Percentiles rank a stretch among this genome's conserved stretches.
phyloP scores from a whole-genome alignment of 2,329 filamentous ascomycete genomes.

The Fusarium nisikadoi region DNA sequence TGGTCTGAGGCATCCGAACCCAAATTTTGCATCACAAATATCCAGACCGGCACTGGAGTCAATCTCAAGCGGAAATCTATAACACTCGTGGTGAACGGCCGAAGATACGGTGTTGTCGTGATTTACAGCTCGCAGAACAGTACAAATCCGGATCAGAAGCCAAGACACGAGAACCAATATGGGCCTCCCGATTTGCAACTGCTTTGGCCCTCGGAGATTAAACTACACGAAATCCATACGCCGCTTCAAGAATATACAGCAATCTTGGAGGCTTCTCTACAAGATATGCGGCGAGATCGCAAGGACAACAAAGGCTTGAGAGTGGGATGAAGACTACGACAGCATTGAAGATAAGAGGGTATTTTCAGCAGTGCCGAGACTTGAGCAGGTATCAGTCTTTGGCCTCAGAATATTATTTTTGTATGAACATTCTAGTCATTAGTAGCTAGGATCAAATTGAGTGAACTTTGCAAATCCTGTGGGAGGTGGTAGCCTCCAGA shows the following conservation, averaged over 20 bases:
- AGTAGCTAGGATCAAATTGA: not conserved
- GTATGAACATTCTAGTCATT: not conserved
- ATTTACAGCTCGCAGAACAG: not conserved
- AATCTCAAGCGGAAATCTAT: not conserved
- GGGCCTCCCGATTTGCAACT: not conserved
- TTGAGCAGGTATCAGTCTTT: not conserved
- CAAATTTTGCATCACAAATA: not conserved
- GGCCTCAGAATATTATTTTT: not conserved
- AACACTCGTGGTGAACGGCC: not conserved
- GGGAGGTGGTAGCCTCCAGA: not conserved
- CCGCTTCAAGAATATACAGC: accelerated
- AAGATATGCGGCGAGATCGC: not conserved
- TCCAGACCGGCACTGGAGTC: not conserved
- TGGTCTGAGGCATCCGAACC: not conserved
- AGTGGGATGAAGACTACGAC: not conserved
- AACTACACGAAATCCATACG: not conserved
- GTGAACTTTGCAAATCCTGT: not conserved
- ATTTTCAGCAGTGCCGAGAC: not conserved
- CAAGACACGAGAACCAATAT: not conserved
- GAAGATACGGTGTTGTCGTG: not conserved
- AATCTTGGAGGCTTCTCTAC: not conserved
- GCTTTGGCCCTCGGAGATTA: not conserved
- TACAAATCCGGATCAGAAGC: not conserved
- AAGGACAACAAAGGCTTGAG: no score
- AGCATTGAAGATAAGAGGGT: not conserved